Percentiles rank a stretch among this genome's conserved stretches.
Evolutionary conservation across 345 rosid species (phyloP).

Genomic region (Brassica nigra): DNA sequence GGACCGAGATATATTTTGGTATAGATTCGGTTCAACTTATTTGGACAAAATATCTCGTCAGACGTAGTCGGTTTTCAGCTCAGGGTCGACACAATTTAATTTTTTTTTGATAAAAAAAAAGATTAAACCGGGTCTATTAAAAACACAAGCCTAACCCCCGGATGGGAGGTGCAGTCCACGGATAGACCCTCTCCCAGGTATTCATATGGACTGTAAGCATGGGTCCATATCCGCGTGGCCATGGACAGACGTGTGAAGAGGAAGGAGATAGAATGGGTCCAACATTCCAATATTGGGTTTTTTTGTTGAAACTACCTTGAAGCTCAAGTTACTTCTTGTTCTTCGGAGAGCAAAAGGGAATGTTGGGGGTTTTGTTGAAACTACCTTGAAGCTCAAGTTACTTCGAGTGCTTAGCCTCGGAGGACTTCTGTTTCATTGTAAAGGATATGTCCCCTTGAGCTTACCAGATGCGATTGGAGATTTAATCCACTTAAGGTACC

Average conservation of each 20-base stretch:
- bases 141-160: too few relatives aligned
- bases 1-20: neutral
- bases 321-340: neutral
- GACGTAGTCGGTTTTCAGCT: neutral
- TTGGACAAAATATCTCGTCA: neutral
- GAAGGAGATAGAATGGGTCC: neutral
- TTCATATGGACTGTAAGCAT: too few relatives aligned
- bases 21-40: neutral
- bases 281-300: too few relatives aligned
- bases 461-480: conserved; percentile 11
- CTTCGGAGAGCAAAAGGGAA: neutral
- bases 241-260: neutral
- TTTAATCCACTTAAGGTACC: conserved; percentile 13
- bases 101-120: too few relatives aligned
- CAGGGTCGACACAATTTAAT: neutral
- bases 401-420: conserved; percentile 16
- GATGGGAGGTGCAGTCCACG: too few relatives aligned
- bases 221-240: too few relatives aligned
- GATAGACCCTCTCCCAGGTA: too few relatives aligned
- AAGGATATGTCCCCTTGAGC: neutral
- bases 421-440: neutral
- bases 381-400: conserved; percentile 1
- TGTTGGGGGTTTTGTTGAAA: neutral
- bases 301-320: too few relatives aligned
- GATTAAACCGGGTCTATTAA: too few relatives aligned